Evolutionary conservation across 2,329 filamentous ascomycete species (phyloP).

Genomic region (Cadophora luteo-olivacea): DNA sequence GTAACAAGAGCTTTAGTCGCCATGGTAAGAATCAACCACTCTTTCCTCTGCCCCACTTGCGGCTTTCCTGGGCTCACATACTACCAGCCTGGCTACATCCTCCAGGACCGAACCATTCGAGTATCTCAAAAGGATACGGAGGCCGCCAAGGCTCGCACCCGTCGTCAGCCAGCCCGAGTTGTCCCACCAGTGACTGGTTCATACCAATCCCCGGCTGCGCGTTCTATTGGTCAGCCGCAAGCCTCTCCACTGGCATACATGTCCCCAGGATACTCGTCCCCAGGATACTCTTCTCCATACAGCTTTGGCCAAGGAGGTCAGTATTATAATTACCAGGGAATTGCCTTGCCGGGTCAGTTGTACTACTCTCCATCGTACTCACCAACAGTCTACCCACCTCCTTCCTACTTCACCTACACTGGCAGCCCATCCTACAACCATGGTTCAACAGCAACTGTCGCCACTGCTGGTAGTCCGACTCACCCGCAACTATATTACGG

Average conservation of each 20-base stretch:
- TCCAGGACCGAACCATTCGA: constrained; percentile 39
- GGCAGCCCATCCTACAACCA: constrained; percentile 26
- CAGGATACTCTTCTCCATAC: constrained; percentile 30
- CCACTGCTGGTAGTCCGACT: constrained; percentile 29
- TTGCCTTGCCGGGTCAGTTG: constrained; percentile 33
- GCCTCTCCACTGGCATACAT: constrained; percentile 28
- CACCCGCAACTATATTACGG: constrained; percentile 25
- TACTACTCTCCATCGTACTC: constrained; percentile 30
- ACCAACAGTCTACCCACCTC: constrained; percentile 17
- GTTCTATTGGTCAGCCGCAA: constrained; percentile 20
- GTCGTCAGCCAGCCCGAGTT: constrained; percentile 17
- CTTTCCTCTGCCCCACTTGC: not conserved
- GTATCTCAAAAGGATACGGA: constrained; percentile 44
- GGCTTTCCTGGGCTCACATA: constrained; percentile 1
- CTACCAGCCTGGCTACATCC: constrained; percentile 35
- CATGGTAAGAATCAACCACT: constrained; percentile 34
- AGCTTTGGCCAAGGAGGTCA: constrained; percentile 27
- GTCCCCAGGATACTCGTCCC: constrained; percentile 31
- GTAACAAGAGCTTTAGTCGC: constrained; percentile 35
- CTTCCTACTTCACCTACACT: constrained; percentile 32
- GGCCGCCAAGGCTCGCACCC: constrained; percentile 25
- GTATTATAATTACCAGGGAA: constrained; percentile 17
- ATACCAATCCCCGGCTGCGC: constrained; percentile 32
- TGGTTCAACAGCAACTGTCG: constrained; percentile 20
- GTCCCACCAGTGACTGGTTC: constrained; percentile 21